phyloP scores from a whole-genome alignment of 2,329 filamentous ascomycete species.

The Teratosphaeria gauchensis region DNA sequence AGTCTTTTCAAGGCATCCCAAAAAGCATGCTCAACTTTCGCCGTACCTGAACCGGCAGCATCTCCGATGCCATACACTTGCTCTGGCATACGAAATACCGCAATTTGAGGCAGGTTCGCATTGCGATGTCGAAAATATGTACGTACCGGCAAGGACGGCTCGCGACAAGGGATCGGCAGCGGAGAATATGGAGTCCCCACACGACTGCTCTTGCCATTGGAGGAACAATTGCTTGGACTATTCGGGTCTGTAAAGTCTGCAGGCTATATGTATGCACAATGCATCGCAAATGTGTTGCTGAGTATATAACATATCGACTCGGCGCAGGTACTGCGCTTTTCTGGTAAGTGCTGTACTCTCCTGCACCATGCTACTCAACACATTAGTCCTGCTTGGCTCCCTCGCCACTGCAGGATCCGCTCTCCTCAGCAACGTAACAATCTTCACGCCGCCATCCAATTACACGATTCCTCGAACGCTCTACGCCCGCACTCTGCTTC shows the following conservation, averaged over 20 bases:
- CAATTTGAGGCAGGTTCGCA: neutral
- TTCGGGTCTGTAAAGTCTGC: neutral
- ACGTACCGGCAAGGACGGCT: neutral
- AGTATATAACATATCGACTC: neutral
- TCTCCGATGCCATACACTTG: neutral
- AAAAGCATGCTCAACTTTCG: no score
- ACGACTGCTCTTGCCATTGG: neutral
- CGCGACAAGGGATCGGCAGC: neutral
- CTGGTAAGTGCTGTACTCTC: neutral
- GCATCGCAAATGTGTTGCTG: neutral
- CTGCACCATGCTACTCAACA: neutral
- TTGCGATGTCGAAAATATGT: neutral
- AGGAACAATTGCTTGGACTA: neutral
- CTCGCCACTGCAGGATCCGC: neutral
- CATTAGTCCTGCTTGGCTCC: neutral
- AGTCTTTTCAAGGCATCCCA: no score
- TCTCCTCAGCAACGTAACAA: constrained; percentile 13
- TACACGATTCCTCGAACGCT: constrained; percentile 33
- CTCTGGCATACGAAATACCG: neutral
- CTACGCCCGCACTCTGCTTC: constrained; percentile 42
- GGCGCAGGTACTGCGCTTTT: neutral
- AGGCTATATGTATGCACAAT: neutral
- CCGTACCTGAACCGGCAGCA: neutral
- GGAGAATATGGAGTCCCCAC: neutral
- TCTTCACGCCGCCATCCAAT: constrained; percentile 16